These are phyloP conservation scores for Cephalotrichum gorgonifer DNA, from an alignment of 2,329 filamentous ascomycete genomes.

Conservation along the genomic window DNA sequence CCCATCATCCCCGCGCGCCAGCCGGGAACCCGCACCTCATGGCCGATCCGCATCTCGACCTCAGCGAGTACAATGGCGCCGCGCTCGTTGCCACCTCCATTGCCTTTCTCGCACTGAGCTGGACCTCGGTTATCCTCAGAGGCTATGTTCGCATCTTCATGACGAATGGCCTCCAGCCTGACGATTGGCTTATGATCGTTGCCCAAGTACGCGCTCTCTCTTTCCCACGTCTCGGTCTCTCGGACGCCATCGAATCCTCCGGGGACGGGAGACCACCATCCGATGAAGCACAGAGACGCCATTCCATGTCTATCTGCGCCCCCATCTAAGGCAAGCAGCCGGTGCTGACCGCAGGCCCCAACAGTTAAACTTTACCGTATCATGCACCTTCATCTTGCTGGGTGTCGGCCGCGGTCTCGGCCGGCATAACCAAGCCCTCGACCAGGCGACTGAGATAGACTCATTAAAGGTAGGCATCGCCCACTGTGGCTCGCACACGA, in stretches of 20 bases:
- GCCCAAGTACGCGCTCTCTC: slow-evolving; percentile 8
- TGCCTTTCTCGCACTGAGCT: slow-evolving; percentile 27
- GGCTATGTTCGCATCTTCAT: slow-evolving; percentile 32
- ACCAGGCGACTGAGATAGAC: slow-evolving; percentile 26
- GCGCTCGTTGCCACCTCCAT: slow-evolving; percentile 24
- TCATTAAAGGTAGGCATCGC: slow-evolving; percentile 30
- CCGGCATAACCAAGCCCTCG: slow-evolving; percentile 33
- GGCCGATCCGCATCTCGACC: slow-evolving; percentile 18
- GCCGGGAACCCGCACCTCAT: too few relatives aligned
- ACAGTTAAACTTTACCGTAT: slow-evolving; percentile 34
- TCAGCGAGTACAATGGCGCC: slow-evolving; percentile 26
- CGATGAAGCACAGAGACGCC: too few relatives aligned
- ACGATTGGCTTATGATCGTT: slow-evolving; percentile 44
- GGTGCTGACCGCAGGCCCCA: not conserved
- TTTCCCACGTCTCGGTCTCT: too few relatives aligned
- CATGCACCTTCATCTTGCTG: slow-evolving; percentile 32
- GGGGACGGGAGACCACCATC: too few relatives aligned
- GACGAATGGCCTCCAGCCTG: slow-evolving; percentile 33
- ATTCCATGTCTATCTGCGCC: not conserved
- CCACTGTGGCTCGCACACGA: not conserved
- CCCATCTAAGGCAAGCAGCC: not conserved
- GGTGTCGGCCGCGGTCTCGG: slow-evolving; percentile 34
- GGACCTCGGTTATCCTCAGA: slow-evolving; percentile 30
- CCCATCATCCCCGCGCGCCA: too few relatives aligned
- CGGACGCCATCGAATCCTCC: too few relatives aligned